A percentile compares a stretch with the other conserved stretches of the same genome.
Conservation (phyloP, 73 alveolate species). For the Tetrahymena borealis region DNA sequence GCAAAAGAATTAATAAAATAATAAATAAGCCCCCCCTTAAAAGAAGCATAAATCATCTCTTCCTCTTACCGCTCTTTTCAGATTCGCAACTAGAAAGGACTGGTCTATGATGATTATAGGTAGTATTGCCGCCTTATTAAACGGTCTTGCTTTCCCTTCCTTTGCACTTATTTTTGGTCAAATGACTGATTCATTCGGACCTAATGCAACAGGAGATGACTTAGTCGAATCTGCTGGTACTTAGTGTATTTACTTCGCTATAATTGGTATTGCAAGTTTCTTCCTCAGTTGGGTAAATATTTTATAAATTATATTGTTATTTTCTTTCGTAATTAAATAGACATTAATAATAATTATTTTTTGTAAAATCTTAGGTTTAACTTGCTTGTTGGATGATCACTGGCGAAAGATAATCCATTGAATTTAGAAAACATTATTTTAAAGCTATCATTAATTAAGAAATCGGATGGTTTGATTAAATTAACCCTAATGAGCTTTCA, state of each 20-base stretch:
- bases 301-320: background rate
- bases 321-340: no score
- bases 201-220: slow-evolving; percentile 36
- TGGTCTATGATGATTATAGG: slow-evolving; percentile 47
- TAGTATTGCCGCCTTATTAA: slow-evolving; percentile 32
- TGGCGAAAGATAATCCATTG: slow-evolving; percentile 33
- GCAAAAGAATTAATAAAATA: background rate
- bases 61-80: slow-evolving; percentile 23
- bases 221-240: slow-evolving; percentile 13
- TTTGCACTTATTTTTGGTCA: slow-evolving; percentile 54
- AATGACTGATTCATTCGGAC: slow-evolving; percentile 52
- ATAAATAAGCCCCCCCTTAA: background rate
- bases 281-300: slow-evolving; percentile 20
- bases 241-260: slow-evolving; percentile 19
- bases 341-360: no score
- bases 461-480: slow-evolving; percentile 69
- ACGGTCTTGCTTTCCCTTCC: slow-evolving; percentile 58
- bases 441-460: slow-evolving; percentile 59
- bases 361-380: background rate
- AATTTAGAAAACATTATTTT: slow-evolving; percentile 55
- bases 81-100: slow-evolving; percentile 42
- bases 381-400: slow-evolving; percentile 46
- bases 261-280: slow-evolving; percentile 30
- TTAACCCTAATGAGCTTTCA: slow-evolving; percentile 63
- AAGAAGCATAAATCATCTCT: slow-evolving; percentile 16